Evolutionary conservation across 805 yeast species (phyloP).

Genomic region (Kuraishia borneana): DNA sequence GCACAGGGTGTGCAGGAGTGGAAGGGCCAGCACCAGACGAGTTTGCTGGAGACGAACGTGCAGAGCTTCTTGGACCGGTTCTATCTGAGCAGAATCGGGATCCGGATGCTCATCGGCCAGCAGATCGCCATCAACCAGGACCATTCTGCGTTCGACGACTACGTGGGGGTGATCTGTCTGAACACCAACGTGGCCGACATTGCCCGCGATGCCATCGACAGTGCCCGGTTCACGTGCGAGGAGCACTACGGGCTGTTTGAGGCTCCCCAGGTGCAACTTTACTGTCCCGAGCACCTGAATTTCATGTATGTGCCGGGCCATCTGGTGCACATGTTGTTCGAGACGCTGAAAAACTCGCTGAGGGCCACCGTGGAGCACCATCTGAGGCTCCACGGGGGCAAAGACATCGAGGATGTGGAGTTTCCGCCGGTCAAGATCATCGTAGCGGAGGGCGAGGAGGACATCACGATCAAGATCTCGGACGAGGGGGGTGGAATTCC

Average conservation of each 20-base stretch:
- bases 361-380: conserved; percentile 84
- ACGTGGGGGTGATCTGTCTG: conserved; percentile 84
- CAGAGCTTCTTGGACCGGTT: conserved; percentile 79
- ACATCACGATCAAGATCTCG: conserved; percentile 79
- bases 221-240: conserved; percentile 83
- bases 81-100: conserved; percentile 86
- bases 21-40: conserved; percentile 42
- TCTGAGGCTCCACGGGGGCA: conserved; percentile 39
- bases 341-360: conserved; percentile 75
- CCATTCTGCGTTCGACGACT: conserved; percentile 44
- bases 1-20: conserved; percentile 91
- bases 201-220: conserved; percentile 81
- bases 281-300: conserved; percentile 63
- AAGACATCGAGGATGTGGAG: conserved; percentile 46
- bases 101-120: conserved; percentile 91
- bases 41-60: conserved; percentile 54
- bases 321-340: conserved; percentile 83
- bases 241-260: conserved; percentile 82
- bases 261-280: conserved; percentile 73
- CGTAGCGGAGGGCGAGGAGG: conserved; percentile 83
- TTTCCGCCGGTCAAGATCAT: conserved; percentile 82
- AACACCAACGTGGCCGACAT: conserved; percentile 75
- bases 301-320: conserved; percentile 94
- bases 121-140: conserved; percentile 75
- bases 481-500: conserved; percentile 96